Conservation (phyloP, 176 grass and related monocot genomes). For the Tuctoria greenei region DNA sequence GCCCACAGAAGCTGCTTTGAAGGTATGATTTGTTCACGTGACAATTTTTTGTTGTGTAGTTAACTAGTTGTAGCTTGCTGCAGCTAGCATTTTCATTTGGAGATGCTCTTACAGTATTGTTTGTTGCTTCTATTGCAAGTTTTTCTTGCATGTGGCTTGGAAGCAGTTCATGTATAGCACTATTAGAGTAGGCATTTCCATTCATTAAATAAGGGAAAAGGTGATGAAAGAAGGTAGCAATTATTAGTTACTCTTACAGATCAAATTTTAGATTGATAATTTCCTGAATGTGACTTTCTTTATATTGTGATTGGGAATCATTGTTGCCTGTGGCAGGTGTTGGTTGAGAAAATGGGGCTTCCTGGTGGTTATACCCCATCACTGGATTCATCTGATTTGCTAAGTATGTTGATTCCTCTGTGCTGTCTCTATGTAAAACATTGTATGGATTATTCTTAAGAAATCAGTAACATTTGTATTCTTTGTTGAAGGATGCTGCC, state of each 20-base stretch:
- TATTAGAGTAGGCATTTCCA: not conserved
- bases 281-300: not conserved
- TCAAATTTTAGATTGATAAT: not conserved
- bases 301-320: not conserved
- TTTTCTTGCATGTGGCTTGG: not conserved
- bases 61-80: not conserved
- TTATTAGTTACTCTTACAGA: not conserved
- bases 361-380: slow-evolving; percentile 66
- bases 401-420: slow-evolving; percentile 58
- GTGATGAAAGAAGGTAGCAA: not conserved
- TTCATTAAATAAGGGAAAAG: not conserved
- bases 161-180: not conserved
- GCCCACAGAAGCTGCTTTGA: slow-evolving; percentile 91
- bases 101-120: not conserved
- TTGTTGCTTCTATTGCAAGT: not conserved
- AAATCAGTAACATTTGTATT: slow-evolving; percentile 14
- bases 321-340: slow-evolving; percentile 54
- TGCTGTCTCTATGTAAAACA: not conserved
- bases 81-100: not conserved
- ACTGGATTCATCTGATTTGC: slow-evolving; percentile 54
- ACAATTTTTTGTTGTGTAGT: not conserved
- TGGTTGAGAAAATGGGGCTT: slow-evolving; percentile 99
- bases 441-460: not conserved
- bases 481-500: slow-evolving; percentile 71
- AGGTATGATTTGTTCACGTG: slow-evolving; percentile 49